These are phyloP conservation scores for Austroboletus eburneus DNA, from an alignment of 768 basidiomycete species.

Conservation along the genomic window DNA sequence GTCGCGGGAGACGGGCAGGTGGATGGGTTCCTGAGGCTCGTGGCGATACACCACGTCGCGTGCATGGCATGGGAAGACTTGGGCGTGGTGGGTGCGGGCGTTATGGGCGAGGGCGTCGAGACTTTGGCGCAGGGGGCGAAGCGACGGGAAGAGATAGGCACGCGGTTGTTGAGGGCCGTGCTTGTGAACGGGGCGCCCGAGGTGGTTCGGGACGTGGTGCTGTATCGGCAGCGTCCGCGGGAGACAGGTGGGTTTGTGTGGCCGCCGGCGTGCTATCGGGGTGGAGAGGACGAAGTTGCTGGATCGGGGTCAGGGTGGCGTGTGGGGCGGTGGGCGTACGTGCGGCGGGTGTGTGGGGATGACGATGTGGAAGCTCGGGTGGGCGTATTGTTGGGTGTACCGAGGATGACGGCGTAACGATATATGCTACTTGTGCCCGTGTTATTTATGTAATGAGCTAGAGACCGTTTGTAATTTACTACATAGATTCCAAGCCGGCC, in stretches of 20 bases:
- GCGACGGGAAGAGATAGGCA: conserved; percentile 22
- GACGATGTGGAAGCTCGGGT: conserved; percentile 8
- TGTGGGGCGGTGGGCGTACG: conserved; percentile 14
- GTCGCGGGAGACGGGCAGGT: conserved; percentile 32
- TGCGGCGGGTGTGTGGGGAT: conserved; percentile 10
- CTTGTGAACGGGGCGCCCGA: conserved; percentile 45
- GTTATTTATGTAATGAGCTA: too few species aligned
- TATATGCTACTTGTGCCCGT: too few species aligned
- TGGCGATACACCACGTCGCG: conserved; percentile 80
- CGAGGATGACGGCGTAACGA: too few species aligned
- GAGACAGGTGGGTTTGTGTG: conserved; percentile 31
- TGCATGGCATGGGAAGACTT: conserved; percentile 59
- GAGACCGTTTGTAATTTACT: too few species aligned
- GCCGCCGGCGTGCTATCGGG: conserved; percentile 51
- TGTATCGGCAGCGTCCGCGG: conserved; percentile 48
- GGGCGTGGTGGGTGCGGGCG: too few species aligned
- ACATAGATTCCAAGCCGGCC: too few species aligned
- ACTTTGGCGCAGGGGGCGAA: conserved; percentile 28
- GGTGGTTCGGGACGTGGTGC: conserved; percentile 49
- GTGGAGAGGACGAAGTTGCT: conserved; percentile 10
- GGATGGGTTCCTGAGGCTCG: conserved; percentile 56
- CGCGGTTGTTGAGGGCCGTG: conserved; percentile 49
- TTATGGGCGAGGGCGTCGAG: conserved; percentile 13
- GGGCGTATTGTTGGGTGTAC: conserved; percentile 7
- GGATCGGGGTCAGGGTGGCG: conserved; percentile 6